Conservation (phyloP, 176 grass and related monocot species). For the Ananas comosus region DNA sequence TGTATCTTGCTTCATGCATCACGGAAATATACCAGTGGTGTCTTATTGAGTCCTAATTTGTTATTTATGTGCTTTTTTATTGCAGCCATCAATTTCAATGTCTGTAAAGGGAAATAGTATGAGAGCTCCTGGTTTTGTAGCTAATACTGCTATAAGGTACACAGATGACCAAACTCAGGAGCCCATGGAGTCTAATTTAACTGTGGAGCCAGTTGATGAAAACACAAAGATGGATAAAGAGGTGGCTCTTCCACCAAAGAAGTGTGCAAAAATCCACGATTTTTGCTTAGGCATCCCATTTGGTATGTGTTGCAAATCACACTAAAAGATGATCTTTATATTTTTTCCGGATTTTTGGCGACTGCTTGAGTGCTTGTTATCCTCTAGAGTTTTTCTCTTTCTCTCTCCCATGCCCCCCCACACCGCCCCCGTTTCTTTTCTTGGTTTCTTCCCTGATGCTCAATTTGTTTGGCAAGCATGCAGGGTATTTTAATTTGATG, state of each 20-base stretch:
- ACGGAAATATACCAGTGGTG: too few relatives aligned
- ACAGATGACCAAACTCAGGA: slow-evolving; percentile 35
- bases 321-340: background rate
- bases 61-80: slow-evolving; percentile 10
- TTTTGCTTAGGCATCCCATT: slow-evolving; percentile 96
- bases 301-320: slow-evolving; percentile 38
- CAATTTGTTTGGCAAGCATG: too few relatives aligned
- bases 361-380: too few relatives aligned
- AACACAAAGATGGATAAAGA: slow-evolving; percentile 21
- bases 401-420: too few relatives aligned
- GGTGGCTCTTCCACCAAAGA: slow-evolving; percentile 32
- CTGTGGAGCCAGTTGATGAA: slow-evolving; percentile 17
- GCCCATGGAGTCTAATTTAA: slow-evolving; percentile 20
- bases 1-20: background rate
- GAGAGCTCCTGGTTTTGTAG: slow-evolving; percentile 30
- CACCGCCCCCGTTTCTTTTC: too few relatives aligned
- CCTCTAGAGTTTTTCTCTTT: too few relatives aligned
- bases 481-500: too few relatives aligned
- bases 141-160: slow-evolving; percentile 22
- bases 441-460: too few relatives aligned
- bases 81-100: slow-evolving; percentile 32
- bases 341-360: too few relatives aligned
- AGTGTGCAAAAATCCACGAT: slow-evolving; percentile 78
- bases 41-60: background rate
- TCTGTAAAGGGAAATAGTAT: slow-evolving; percentile 42